Evolutionary conservation across 129 eudicot genomes (phyloP), one percentile per base, ranked within the genome.

Genomic region (Mikania micrantha): DNA sequence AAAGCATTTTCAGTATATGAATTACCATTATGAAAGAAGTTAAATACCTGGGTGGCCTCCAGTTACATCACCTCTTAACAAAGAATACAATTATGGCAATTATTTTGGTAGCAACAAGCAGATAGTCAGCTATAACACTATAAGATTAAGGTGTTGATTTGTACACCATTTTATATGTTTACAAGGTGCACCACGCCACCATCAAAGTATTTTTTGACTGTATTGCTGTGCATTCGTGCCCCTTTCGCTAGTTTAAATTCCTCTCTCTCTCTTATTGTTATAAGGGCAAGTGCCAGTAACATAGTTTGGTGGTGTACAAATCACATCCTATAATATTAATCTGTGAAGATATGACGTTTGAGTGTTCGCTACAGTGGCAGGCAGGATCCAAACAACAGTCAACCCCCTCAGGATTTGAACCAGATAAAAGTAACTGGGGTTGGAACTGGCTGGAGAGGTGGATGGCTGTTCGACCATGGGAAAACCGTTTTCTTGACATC

Each of bases 381-480:
- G 98, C 98, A 27, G 96, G 98, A 70, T 85, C 96, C 12, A 85
- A 85, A 78, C 91, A 85, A 82, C 82, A 77, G 57, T 76, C 62
- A 44, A 73, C 83, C 34, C 78, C 77, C 29, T 60, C 85, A 49
- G 91, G 90, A 56, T 85, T 85, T 75, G 85, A 88, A 79, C 96
- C 96, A 42, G 96, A 91, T 85, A 82, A 82, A 78, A 78, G 70
- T 77, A 88, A 76, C 85, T 91, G 98, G 98, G 95, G 98, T 19
- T 91, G 98, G 96, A 91, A 91, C 56, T 91, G 98, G 96, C 69
- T 91, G 48, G 98, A 91, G 73, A 81, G 98, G 80, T 91, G 98
- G 98, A 88, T 91, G 98, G 98, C 98, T 70, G 98, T 91, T 69
- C 94, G 98, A 47, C 98, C 98, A 21, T 91, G 98, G 98, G 98